Evolutionary conservation across 345 rosid species (phyloP), one percentile per base, ranked within the genome.

Genomic region (Gossypium longicalyx): DNA sequence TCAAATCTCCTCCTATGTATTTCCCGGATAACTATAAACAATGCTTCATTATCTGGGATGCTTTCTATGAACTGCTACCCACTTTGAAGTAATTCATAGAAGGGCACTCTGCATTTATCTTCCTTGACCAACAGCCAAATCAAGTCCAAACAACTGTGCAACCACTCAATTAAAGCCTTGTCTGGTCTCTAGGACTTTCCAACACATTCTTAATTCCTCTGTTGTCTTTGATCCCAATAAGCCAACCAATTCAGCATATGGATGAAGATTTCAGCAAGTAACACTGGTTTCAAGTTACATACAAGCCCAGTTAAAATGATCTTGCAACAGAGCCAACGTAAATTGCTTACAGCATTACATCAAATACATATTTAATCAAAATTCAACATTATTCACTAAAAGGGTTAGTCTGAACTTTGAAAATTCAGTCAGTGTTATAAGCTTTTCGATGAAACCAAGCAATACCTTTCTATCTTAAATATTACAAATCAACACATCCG

Each of bases 41-140:
- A 89, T 74, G 98, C 98, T 84, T 91, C 97, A 75, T 95, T 97
- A 77, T 93, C 97, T 11, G 98, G 98, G 79, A 90, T 88, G 78
- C 90, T 90, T 83, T 95, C 98, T 78, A 93, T 90, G 85, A 91
- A 92, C 86, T 95, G 99, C 85, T 93, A 82, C 61, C 94, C 97
- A 76, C 97, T 89, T 29, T 94, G 92, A 77, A 95, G 77, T 63
- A 93, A 81, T 82, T 93, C 99, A 78, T 95, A 93, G 81, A 93
- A 95, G 67, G 98, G 98, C 71, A 95, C 88, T 51, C 98, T 87
- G 72, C 96, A 91, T 85, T 86, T 87, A 59, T 88, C 87, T 82
- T 88, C 97, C 63, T 93, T 89, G 19, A 93, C 97, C 89, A 95
- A 81, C 72, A 93, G 77, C 94, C 98, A 91, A 51, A 95, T 86